These are phyloP conservation scores for Blastobotrys persicus DNA, from an alignment of 1,139 yeast species.

Conservation along the genomic window DNA sequence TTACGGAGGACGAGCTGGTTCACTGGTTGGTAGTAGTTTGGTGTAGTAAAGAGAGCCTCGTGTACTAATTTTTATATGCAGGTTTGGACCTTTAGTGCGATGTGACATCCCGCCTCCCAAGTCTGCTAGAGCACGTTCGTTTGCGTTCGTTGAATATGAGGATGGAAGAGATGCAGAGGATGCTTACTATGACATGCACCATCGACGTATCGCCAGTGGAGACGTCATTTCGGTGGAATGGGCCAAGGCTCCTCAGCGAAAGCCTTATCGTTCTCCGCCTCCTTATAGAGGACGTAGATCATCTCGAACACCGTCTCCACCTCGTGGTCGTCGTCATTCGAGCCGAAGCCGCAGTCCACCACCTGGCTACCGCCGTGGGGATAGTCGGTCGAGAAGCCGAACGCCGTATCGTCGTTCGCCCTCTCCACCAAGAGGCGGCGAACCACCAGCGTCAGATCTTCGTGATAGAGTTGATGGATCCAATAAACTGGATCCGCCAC, in stretches of 20 bases:
- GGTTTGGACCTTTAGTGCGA: constrained; percentile 63
- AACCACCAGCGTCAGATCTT: too few species aligned
- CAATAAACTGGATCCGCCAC: too few species aligned
- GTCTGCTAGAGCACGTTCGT: constrained; percentile 54
- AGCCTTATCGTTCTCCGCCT: constrained; percentile 7
- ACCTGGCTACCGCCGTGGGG: neutral
- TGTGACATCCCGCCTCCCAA: constrained; percentile 72
- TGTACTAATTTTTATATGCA: constrained; percentile 25
- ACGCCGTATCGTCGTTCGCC: neutral
- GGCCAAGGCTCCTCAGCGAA: constrained; percentile 21
- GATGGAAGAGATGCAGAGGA: constrained; percentile 59
- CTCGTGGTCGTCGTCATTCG: neutral
- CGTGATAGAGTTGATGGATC: too few species aligned
- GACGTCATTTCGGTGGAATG: constrained; percentile 30
- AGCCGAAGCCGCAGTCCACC: constrained; percentile 2
- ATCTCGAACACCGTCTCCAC: constrained; percentile 6
- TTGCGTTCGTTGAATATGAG: constrained; percentile 71
- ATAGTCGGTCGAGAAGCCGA: neutral
- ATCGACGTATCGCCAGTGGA: constrained; percentile 30
- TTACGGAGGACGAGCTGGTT: neutral
- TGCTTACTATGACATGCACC: constrained; percentile 52
- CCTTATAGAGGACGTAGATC: constrained; percentile 4
- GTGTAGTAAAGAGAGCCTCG: constrained; percentile 3
- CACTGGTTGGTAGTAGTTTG: neutral
- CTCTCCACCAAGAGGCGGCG: neutral